These are phyloP conservation scores for Zelopaecilomyces penicillatus DNA, from an alignment of 2,329 filamentous ascomycete species.

Conservation along the genomic window DNA sequence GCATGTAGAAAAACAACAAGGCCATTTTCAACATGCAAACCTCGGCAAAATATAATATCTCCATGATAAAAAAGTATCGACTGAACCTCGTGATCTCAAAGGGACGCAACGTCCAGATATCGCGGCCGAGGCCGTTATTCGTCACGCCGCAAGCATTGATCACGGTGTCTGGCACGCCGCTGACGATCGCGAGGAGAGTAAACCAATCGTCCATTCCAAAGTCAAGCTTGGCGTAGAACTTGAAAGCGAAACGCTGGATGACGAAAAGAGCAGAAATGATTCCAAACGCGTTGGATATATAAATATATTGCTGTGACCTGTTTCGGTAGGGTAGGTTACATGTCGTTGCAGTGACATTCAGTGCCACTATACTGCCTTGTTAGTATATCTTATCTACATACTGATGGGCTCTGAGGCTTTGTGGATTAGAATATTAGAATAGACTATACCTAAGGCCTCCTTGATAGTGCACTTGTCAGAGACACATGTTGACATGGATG, in stretches of 20 bases:
- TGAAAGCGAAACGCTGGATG: conserved; percentile 31
- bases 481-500: conserved; percentile 20
- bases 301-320: conserved; percentile 24
- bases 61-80: conserved; percentile 34
- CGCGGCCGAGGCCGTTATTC: conserved; percentile 37
- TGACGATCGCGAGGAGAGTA: conserved; percentile 16
- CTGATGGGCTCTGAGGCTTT: not conserved
- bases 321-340: conserved; percentile 18
- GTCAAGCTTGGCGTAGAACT: conserved; percentile 23
- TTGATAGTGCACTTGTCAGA: conserved; percentile 19
- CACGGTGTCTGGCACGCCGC: conserved; percentile 19
- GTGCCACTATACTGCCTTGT: conserved; percentile 12
- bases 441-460: conserved; percentile 22
- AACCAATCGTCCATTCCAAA: conserved; percentile 32
- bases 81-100: conserved; percentile 35
- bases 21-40: conserved; percentile 41
- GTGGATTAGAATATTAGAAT: too few relatives aligned
- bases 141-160: conserved; percentile 22
- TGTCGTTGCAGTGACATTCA: conserved; percentile 16
- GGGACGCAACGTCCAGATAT: conserved; percentile 40
- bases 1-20: conserved; percentile 46
- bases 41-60: conserved; percentile 37
- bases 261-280: conserved; percentile 32
- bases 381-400: not conserved
- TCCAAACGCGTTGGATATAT: conserved; percentile 24